A percentile compares a stretch with the other conserved stretches of the same genome.
Evolutionary conservation across 202 grass and related monocot genomes (phyloP).

Genomic region (Panicum virgatum): DNA sequence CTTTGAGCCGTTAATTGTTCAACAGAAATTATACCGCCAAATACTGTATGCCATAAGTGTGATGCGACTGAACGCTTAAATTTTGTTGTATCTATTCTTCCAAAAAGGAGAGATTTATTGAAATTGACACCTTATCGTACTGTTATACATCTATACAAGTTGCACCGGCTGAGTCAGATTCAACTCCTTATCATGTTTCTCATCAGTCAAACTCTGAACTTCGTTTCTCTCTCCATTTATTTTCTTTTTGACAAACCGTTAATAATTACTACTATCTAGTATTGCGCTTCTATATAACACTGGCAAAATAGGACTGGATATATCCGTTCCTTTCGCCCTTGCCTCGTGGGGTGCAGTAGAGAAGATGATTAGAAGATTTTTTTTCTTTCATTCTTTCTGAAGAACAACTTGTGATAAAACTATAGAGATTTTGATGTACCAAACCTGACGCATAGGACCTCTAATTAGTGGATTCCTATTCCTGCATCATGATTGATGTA

Average conservation of each 20-base stretch:
- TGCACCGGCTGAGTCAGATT: neutral
- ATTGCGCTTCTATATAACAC: neutral
- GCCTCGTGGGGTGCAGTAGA: neutral
- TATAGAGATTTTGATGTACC: too few relatives aligned
- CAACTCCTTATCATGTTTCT: neutral
- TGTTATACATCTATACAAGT: neutral
- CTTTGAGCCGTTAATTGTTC: neutral
- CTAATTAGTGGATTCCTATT: conserved; percentile 38
- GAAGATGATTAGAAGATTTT: neutral
- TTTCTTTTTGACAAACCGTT: neutral
- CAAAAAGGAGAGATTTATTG: neutral
- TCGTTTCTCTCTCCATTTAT: neutral
- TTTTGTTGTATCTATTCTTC: neutral
- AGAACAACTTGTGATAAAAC: neutral
- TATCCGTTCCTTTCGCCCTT: neutral
- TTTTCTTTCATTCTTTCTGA: neutral
- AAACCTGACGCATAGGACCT: conserved; percentile 14
- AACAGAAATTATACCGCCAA: neutral
- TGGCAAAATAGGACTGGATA: too few relatives aligned
- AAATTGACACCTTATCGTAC: neutral
- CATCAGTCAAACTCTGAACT: neutral
- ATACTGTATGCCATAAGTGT: neutral
- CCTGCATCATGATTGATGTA: conserved; percentile 38
- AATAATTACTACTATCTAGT: neutral
- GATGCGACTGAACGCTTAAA: neutral